Evolutionary conservation across 768 basidiomycete species (phyloP).

Genomic region (Boletus speciosus): DNA sequence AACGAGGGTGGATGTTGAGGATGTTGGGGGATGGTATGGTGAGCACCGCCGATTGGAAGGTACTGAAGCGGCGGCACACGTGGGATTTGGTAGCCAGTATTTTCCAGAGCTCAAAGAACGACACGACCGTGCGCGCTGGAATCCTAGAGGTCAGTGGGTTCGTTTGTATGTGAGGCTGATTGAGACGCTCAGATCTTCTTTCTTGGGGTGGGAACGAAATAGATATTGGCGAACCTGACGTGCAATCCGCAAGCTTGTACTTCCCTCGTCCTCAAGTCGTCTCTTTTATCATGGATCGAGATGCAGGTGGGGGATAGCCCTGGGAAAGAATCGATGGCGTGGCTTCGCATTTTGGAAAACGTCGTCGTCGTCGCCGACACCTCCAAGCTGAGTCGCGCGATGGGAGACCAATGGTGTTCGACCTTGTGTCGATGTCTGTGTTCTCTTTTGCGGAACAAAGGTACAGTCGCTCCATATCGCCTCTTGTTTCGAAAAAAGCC

Average conservation of each 20-base stretch:
- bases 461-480: background rate
- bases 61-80: slow-evolving; percentile 76
- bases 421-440: slow-evolving; percentile 51
- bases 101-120: slow-evolving; percentile 63
- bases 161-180: background rate
- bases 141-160: slow-evolving; percentile 62
- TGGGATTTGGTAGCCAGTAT: slow-evolving; percentile 86
- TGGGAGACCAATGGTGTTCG: slow-evolving; percentile 58
- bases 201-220: background rate
- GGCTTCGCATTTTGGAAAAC: slow-evolving; percentile 67
- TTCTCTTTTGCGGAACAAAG: slow-evolving; percentile 15
- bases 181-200: too few species aligned
- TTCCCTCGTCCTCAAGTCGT: slow-evolving; percentile 68
- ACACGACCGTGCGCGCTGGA: slow-evolving; percentile 48
- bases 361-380: slow-evolving; percentile 49
- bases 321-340: slow-evolving; percentile 48
- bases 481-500: background rate
- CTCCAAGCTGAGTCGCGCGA: slow-evolving; percentile 50
- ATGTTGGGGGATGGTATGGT: slow-evolving; percentile 81
- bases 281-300: slow-evolving; percentile 79
- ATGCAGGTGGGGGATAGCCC: slow-evolving; percentile 47
- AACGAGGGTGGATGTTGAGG: slow-evolving; percentile 84
- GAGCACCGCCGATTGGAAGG: slow-evolving; percentile 73
- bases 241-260: slow-evolving; percentile 64
- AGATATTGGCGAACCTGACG: slow-evolving; percentile 77